Conservation (phyloP, 129 eudicot species). For the Arctium lappa region DNA sequence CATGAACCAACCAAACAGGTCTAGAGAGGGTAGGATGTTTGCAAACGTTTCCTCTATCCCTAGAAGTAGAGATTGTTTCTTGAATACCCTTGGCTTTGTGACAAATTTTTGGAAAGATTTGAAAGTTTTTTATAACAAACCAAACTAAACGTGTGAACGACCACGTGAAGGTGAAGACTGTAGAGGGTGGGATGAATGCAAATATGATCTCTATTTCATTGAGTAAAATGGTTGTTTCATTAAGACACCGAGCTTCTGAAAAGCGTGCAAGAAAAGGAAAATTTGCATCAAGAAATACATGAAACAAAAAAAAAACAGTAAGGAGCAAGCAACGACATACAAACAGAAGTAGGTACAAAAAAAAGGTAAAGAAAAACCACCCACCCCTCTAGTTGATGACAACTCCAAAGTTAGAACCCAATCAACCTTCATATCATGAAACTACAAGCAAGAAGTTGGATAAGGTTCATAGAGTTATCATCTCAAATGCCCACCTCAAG, state of each 20-base stretch:
- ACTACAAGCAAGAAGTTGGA: too few relatives aligned
- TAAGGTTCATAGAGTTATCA: too few relatives aligned
- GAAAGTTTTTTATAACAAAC: not conserved
- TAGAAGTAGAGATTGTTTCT: not conserved
- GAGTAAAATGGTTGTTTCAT: not conserved
- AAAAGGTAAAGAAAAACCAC: too few relatives aligned
- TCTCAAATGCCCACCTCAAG: too few relatives aligned
- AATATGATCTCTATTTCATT: not conserved
- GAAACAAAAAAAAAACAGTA: not conserved
- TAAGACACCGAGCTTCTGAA: not conserved
- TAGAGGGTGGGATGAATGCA: not conserved
- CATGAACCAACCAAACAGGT: not conserved
- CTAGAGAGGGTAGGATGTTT: not conserved
- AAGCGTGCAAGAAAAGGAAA: not conserved
- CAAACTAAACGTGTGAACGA: not conserved
- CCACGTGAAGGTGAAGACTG: not conserved
- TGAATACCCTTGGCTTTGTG: not conserved
- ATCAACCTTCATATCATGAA: too few relatives aligned
- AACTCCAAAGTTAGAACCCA: too few relatives aligned
- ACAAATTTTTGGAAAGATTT: not conserved
- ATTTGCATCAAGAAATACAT: not conserved
- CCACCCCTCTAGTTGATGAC: too few relatives aligned
- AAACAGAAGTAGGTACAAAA: not conserved
- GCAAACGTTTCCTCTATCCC: not conserved
- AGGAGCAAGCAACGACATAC: not conserved